phyloP scores from a whole-genome alignment of 73 alveolate genomes.

The Blepharisma japonicum region DNA sequence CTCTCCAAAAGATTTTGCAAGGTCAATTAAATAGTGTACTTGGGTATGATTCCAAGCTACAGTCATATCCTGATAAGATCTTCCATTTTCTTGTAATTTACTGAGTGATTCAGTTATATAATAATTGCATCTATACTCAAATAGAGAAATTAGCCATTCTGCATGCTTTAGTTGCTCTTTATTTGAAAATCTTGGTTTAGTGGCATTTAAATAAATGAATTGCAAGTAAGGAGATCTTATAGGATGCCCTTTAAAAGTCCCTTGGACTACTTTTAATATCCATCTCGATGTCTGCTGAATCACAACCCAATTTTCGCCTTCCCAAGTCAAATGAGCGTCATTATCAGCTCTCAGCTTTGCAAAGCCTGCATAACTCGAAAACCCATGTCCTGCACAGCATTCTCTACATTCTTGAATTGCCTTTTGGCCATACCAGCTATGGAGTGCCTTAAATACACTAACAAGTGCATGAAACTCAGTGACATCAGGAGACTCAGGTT shows the following conservation, averaged over 20 bases:
- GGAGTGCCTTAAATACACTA: slow-evolving; percentile 49
- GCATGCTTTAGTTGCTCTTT: not conserved
- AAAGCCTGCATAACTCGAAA: slow-evolving; percentile 55
- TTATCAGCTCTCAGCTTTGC: slow-evolving; percentile 43
- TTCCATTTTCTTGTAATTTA: slow-evolving; percentile 16
- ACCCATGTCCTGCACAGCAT: slow-evolving; percentile 72
- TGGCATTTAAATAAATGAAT: slow-evolving; percentile 2
- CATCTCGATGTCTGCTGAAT: slow-evolving; percentile 59
- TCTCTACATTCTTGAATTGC: slow-evolving; percentile 56
- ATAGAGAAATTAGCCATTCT: not conserved
- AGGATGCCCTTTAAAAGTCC: slow-evolving; percentile 33
- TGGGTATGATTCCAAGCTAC: slow-evolving; percentile 28
- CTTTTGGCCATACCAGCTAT: slow-evolving; percentile 40
- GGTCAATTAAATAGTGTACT: slow-evolving; percentile 23
- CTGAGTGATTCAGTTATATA: slow-evolving; percentile 8
- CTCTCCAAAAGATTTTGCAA: slow-evolving; percentile 29
- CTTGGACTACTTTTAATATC: slow-evolving; percentile 34
- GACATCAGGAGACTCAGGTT: slow-evolving; percentile 34
- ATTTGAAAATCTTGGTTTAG: not conserved
- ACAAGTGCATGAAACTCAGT: slow-evolving; percentile 59
- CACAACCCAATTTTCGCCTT: slow-evolving; percentile 84
- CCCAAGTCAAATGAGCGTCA: slow-evolving; percentile 79
- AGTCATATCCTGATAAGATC: slow-evolving; percentile 7
- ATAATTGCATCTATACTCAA: not conserved
- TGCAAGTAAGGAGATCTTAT: slow-evolving; percentile 9